Percentiles rank a stretch among this genome's conserved stretches.
Evolutionary conservation across 2,329 filamentous ascomycete species (phyloP).

Genomic region (Xylariaceae sp.): DNA sequence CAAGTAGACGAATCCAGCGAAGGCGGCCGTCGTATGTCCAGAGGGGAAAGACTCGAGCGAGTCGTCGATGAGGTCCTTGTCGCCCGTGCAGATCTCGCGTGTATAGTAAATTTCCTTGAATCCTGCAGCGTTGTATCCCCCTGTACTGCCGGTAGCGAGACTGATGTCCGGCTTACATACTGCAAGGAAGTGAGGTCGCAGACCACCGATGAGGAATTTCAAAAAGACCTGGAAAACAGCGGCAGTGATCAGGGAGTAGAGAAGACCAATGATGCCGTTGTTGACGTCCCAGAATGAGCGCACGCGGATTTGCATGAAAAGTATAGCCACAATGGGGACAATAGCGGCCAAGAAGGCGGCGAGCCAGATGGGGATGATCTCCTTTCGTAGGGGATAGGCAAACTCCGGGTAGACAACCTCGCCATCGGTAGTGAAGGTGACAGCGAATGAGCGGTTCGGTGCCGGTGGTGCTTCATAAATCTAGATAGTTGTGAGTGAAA

Average conservation of each 20-base stretch:
- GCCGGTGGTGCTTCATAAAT: constrained; percentile 64
- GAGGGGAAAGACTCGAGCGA: constrained; percentile 69
- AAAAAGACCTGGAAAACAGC: constrained; percentile 76
- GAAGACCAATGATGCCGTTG: constrained; percentile 66
- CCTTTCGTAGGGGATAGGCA: constrained; percentile 66
- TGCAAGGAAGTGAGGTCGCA: constrained; percentile 69
- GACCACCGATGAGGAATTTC: constrained; percentile 72
- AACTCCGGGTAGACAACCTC: constrained; percentile 69
- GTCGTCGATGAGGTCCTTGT: constrained; percentile 63
- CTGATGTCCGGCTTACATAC: constrained; percentile 65
- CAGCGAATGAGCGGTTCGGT: constrained; percentile 66
- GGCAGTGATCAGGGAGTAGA: constrained; percentile 67
- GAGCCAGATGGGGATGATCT: constrained; percentile 69
- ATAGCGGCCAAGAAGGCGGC: constrained; percentile 64
- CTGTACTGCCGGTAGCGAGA: constrained; percentile 38
- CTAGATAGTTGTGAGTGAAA: constrained; percentile 30
- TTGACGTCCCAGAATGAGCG: constrained; percentile 69
- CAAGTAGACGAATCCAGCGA: constrained; percentile 68
- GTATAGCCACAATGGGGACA: constrained; percentile 63
- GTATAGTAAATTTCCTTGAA: constrained; percentile 65
- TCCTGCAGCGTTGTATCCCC: constrained; percentile 50
- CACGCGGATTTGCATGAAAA: constrained; percentile 65
- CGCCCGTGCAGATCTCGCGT: constrained; percentile 66
- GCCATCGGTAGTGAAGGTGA: constrained; percentile 59
- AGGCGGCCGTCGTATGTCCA: constrained; percentile 71